phyloP scores from a whole-genome alignment of 164 flowering plant species.

The Nymphaea thermarum region DNA sequence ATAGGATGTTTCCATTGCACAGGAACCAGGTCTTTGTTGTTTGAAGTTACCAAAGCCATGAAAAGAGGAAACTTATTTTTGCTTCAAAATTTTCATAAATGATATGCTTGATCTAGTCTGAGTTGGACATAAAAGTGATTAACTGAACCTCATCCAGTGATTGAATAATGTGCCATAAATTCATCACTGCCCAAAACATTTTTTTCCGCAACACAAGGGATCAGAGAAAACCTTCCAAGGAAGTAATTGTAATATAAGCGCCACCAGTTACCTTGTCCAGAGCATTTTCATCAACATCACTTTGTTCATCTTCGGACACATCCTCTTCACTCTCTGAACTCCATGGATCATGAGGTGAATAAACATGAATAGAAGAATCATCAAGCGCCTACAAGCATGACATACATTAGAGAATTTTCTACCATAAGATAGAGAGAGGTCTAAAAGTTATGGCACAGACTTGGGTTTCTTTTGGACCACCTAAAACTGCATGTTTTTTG shows the following conservation, averaged over 20 bases:
- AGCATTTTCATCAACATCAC: constrained; percentile 1
- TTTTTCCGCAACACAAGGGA: background rate
- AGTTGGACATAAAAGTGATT: background rate
- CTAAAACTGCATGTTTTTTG: background rate
- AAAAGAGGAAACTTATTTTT: too few species aligned
- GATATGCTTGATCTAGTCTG: background rate
- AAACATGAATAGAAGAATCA: constrained; percentile 4
- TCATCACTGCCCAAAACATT: too few species aligned
- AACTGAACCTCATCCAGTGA: too few species aligned
- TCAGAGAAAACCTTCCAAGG: background rate
- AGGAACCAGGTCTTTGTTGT: too few species aligned
- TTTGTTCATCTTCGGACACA: background rate
- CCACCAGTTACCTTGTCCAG: constrained; percentile 2
- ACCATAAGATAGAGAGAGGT: background rate
- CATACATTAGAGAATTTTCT: background rate
- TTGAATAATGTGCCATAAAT: too few species aligned
- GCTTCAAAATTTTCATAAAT: background rate
- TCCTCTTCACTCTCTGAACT: constrained; percentile 4
- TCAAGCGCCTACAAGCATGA: constrained; percentile 8
- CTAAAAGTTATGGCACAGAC: background rate
- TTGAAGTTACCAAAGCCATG: too few species aligned
- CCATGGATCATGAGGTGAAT: background rate
- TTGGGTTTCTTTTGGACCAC: background rate
- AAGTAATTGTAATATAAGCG: background rate
- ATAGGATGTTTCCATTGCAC: too few species aligned